Evolutionary conservation across 2,329 filamentous ascomycete genomes (phyloP).

Genomic region (Pseudopyrenochaeta lycopersici): DNA sequence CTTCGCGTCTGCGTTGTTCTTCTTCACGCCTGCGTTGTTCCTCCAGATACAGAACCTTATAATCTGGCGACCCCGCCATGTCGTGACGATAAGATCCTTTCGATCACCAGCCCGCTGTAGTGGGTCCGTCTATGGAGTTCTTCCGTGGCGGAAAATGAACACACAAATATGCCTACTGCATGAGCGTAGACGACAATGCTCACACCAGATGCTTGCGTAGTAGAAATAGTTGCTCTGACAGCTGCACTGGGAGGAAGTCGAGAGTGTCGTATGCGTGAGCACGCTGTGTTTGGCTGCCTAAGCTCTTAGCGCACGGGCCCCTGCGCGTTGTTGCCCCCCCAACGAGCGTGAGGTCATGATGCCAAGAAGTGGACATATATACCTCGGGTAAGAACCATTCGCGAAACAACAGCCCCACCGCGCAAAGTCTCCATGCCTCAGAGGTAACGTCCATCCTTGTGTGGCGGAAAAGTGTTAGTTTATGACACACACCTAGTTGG

Average conservation of each 20-base stretch:
- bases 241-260: background rate
- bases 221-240: background rate
- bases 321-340: background rate
- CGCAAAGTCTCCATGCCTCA: too few species aligned
- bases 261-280: background rate
- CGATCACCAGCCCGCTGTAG: background rate
- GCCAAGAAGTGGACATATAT: background rate
- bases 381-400: too few species aligned
- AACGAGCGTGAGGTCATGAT: background rate
- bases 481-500: too few species aligned
- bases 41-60: constrained; percentile 13
- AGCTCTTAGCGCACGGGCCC: background rate
- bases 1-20: background rate
- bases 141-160: background rate
- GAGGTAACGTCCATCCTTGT: too few species aligned
- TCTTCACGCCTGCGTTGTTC: constrained; percentile 14
- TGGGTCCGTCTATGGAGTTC: background rate
- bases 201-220: background rate
- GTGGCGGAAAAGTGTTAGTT: too few species aligned
- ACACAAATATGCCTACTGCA: background rate
- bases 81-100: background rate
- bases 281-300: background rate
- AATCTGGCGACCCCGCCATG: constrained; percentile 12
- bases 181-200: background rate
- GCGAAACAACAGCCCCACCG: too few species aligned